Conservation (phyloP, 1,139 yeast species). For the Candida sp. region DNA sequence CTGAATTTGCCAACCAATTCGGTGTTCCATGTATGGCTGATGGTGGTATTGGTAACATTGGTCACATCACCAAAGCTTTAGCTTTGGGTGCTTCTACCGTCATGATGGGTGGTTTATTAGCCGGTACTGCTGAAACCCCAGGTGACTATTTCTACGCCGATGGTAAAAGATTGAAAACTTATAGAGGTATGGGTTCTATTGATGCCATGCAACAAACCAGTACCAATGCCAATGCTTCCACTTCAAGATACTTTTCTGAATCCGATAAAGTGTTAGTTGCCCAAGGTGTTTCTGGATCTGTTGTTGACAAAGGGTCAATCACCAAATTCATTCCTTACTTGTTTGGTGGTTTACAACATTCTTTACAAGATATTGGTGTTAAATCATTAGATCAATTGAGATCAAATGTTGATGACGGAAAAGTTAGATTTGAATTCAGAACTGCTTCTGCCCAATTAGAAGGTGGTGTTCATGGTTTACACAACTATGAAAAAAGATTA, state of each 20-base stretch:
- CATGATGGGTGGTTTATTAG: constrained; percentile 99
- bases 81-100: constrained; percentile 97
- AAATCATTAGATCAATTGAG: constrained; percentile 63
- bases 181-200: constrained; percentile 99
- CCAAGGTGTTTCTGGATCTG: constrained; percentile 98
- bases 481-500: constrained; percentile 95
- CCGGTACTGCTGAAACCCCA: constrained; percentile 98
- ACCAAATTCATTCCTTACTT: constrained; percentile 92
- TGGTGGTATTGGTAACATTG: constrained; percentile 99
- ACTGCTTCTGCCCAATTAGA: constrained; percentile 98
- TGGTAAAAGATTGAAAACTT: constrained; percentile 94
- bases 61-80: constrained; percentile 95
- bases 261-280: constrained; percentile 95
- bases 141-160: constrained; percentile 98
- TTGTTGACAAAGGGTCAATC: constrained; percentile 94
- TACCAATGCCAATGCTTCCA: constrained; percentile 90
- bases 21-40: constrained; percentile 99
- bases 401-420: constrained; percentile 60
- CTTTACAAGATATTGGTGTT: constrained; percentile 98
- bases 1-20: constrained; percentile 83
- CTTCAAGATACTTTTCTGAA: constrained; percentile 97
- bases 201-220: constrained; percentile 98
- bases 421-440: constrained; percentile 93
- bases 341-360: constrained; percentile 95
- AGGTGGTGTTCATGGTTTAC: constrained; percentile 97